Evolutionary conservation across 2,329 filamentous ascomycete genomes (phyloP), one percentile per base, ranked within the genome.

Genomic region (Xylaria sp.): DNA sequence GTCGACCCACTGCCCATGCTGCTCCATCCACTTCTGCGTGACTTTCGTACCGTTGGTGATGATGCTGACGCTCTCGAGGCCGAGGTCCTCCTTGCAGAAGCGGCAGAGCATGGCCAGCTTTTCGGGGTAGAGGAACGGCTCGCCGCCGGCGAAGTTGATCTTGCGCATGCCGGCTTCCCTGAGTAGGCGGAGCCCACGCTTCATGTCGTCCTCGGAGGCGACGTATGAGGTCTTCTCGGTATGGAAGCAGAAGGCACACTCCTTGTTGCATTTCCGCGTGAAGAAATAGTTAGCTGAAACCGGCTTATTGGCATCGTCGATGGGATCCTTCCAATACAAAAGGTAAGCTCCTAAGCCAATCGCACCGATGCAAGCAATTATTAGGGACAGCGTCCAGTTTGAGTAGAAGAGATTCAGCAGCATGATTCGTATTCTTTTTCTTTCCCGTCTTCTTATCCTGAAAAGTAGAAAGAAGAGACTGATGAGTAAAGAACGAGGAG

Each of bases 191-290:
- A 84, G 71, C 7, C 75, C 80, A 1, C 52, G 57, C 62, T 80
- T 77, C 37, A 77, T 76, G 0, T 77, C 65, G 0, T 69, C 64
- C n/a, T 74, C 57, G 4, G 69, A 53, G 2, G 72, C 70, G 2
- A 78, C 72, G 62, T 78, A 67, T 2, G 76, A 79, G 1, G 73
- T 74, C 34, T 71, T 81, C 6, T 74, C 79, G 1, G 80, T 84
- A 64, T 84, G 80, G 69, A 84, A 84, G 66, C 80, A 84, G 69
- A 84, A 84, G 7, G 73, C 76, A 63, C 80, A 83, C 6, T 63
- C 64, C 21, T 75, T 72, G 66, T 79, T 80, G 64, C 77, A 80
- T 63, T 74, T 71, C n/a, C 77, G 69, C 0, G 74, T 72, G 58
- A 76, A 76, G 61, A 73, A 69, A 60, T 76, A 80, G 61, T 79